Conservation (phyloP, 78 protist species). For the Paratrimastix pyriformis region DNA sequence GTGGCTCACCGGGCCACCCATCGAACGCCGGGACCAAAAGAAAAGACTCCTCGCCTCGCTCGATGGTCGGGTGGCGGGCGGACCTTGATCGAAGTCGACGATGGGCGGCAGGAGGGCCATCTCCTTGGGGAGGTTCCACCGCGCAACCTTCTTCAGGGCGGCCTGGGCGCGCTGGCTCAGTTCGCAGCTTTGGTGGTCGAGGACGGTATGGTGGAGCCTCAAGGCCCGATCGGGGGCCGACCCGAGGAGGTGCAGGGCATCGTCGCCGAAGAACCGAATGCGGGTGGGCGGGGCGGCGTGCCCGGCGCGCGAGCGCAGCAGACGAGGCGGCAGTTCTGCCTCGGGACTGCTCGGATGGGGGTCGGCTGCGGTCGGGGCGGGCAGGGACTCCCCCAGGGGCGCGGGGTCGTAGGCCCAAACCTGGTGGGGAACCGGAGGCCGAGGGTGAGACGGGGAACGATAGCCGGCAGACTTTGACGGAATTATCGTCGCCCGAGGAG, state of each 20-base stretch:
- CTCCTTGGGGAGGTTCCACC: neutral
- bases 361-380: no score
- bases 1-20: no score
- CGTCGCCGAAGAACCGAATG: conserved; percentile 24
- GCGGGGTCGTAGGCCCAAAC: no score
- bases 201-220: conserved; percentile 20
- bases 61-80: no score
- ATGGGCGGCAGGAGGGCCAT: conserved; percentile 15
- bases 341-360: no score
- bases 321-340: no score
- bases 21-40: no score
- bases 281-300: conserved; percentile 45
- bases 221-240: conserved; percentile 18
- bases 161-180: conserved; percentile 11
- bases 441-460: no score
- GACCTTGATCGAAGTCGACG: conserved; percentile 24
- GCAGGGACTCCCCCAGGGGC: no score
- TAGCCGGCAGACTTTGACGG: neutral
- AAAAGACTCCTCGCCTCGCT: no score
- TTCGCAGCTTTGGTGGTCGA: conserved; percentile 30
- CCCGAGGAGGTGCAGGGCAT: conserved; percentile 4
- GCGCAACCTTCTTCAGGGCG: neutral
- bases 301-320: conserved; percentile 46
- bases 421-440: no score
- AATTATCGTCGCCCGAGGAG: conserved; percentile 28